A percentile compares a stretch with the other conserved stretches of the same genome.
These are phyloP conservation scores for Fomitopsis schrenkii DNA, from an alignment of 1,284 basidiomycete genomes.

Conservation along the genomic window DNA sequence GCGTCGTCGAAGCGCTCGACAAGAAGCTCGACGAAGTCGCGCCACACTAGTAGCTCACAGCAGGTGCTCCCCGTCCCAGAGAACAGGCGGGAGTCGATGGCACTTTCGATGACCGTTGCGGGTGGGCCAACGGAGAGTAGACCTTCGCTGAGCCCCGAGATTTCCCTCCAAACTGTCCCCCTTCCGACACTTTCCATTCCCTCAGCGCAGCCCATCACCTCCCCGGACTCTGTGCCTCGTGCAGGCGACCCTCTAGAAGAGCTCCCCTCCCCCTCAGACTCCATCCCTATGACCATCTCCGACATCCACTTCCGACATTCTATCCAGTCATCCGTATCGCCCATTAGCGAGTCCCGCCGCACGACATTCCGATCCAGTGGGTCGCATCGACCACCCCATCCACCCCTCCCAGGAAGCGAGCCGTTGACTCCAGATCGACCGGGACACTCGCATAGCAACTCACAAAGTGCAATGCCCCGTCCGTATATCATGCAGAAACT, in stretches of 20 bases:
- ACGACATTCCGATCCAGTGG: conserved; percentile 24
- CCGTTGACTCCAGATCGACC: conserved; percentile 11
- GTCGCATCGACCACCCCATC: conserved; percentile 44
- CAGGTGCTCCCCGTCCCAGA: conserved; percentile 10
- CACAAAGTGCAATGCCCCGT: conserved; percentile 12
- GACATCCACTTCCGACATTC: conserved; percentile 61
- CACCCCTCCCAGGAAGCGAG: conserved; percentile 39
- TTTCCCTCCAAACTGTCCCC: conserved; percentile 25
- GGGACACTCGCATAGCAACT: conserved; percentile 9
- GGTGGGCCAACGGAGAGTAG: conserved; percentile 24
- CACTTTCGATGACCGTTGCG: conserved; percentile 25
- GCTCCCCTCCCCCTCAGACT: conserved; percentile 56
- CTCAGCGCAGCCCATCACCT: conserved; percentile 2
- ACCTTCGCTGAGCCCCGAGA: conserved; percentile 23
- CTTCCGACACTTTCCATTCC: conserved; percentile 16
- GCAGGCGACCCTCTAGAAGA: conserved; percentile 9
- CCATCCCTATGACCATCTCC: conserved; percentile 63
- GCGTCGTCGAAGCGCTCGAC: conserved; percentile 21
- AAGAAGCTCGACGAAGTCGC: conserved; percentile 20
- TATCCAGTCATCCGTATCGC: conserved; percentile 35
- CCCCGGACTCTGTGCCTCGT: neutral
- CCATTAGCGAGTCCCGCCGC: conserved; percentile 31
- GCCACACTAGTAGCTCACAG: conserved; percentile 12
- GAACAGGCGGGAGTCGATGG: conserved; percentile 24
- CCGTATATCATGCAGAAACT: conserved; percentile 35